phyloP scores from a whole-genome alignment of 257 asterid genomes.

The Leonotis leonurus region DNA sequence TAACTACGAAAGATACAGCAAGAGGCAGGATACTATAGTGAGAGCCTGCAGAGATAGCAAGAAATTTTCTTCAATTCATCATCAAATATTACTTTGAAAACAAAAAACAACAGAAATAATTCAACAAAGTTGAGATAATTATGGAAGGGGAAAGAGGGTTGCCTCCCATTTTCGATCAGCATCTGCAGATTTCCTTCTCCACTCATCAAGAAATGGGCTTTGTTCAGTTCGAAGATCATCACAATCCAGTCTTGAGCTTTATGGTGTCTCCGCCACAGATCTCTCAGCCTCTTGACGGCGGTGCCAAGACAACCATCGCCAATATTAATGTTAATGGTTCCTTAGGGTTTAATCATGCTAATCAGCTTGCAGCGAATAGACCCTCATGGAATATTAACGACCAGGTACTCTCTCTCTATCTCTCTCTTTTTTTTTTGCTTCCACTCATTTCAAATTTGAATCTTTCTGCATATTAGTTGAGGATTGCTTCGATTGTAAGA shows the following conservation, averaged over 20 bases:
- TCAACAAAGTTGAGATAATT: conserved; percentile 14
- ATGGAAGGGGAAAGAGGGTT: conserved; percentile 65
- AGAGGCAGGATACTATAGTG: too few species aligned
- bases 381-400: conserved; percentile 70
- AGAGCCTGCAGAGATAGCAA: not conserved
- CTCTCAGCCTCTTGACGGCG: too few species aligned
- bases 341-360: conserved; percentile 50
- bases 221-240: conserved; percentile 57
- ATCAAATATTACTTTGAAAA: conserved; percentile 24
- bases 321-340: conserved; percentile 22
- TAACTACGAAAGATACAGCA: not conserved
- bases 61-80: conserved; percentile 29
- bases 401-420: too few species aligned
- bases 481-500: conserved; percentile 32
- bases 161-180: conserved; percentile 39
- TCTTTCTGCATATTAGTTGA: not conserved
- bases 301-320: conserved; percentile 25
- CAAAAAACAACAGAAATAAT: not conserved
- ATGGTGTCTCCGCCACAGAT: conserved; percentile 30
- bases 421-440: not conserved
- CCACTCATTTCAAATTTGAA: conserved; percentile 16
- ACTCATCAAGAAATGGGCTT: conserved; percentile 58
- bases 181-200: conserved; percentile 35
- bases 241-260: conserved; percentile 48
- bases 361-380: conserved; percentile 30